Evolutionary conservation across 2,329 filamentous ascomycete genomes (phyloP), one percentile per base, ranked within the genome.

Genomic region (Monilinia vaccinii-corymbosi): DNA sequence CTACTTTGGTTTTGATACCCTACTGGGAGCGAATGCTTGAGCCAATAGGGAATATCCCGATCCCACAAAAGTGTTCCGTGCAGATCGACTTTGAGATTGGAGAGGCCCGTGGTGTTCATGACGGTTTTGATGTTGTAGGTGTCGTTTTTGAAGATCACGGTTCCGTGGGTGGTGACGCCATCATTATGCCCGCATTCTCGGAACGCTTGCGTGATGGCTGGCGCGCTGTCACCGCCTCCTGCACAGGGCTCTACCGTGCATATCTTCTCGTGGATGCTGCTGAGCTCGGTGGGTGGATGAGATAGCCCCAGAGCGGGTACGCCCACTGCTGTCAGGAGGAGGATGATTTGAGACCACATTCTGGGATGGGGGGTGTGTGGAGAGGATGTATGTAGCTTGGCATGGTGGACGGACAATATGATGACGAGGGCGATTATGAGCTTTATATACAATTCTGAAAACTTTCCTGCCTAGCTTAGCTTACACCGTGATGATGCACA

Each of bases 1-100:
- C 78, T 79, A 16, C 75, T 78, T 62, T 81, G 79, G 63, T 83
- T 81, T 67, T 83, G 80, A 66, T 79, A 82, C 5, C 76, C 78
- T 9, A 82, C 73, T 0, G 76, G 73, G 62, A 82, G 73, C 7
- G 78, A 79, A 42, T 79, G 40, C 3, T 46, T 56, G 2, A 58
- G 36, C 56, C 56, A 58, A 16, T 60, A 55, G 1, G 49, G 31
- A 16, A 60, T 56, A 23, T 56, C 46, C 4, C 38, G 21, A 52
- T 45, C 47, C 56, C 56, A 58, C 1, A 58, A n/a, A 8, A 87
- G 76, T 14, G 77, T 78, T n/a, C 83, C 84, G 62, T 77, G 76
- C 51, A 83, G 77, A 62, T 80, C 76, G 23, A 80, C 70, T 2
- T 76, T 73, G 11, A 73, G 71, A 63, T 80, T 71, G 1, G 73